Conservation (phyloP, 2,329 filamentous ascomycete genomes). For the Alternaria arborescens region DNA sequence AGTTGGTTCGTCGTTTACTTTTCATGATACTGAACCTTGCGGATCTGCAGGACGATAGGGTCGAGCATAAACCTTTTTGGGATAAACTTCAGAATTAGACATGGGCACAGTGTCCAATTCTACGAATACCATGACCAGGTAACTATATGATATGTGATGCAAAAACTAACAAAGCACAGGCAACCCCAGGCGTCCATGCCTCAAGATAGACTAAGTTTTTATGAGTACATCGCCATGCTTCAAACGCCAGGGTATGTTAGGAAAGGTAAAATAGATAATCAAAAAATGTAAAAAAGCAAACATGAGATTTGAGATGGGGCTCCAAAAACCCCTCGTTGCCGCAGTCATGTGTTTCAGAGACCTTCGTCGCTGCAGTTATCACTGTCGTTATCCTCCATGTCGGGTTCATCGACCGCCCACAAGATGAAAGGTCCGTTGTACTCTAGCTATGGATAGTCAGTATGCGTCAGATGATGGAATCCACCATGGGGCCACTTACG, state of each 20-base stretch:
- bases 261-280: not conserved
- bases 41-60: no score
- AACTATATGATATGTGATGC: not conserved
- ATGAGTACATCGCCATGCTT: not conserved
- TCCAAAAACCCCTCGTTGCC: not conserved
- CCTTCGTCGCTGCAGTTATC: constrained; percentile 8
- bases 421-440: constrained; percentile 40
- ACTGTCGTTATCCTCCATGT: constrained; percentile 8
- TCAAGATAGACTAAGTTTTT: not conserved
- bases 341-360: not conserved
- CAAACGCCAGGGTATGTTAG: not conserved
- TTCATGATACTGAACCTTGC: not conserved
- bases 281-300: not conserved
- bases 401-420: constrained; percentile 51
- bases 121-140: not conserved
- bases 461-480: not conserved
- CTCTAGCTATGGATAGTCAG: constrained; percentile 27
- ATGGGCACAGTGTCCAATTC: not conserved
- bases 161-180: not conserved
- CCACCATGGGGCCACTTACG: constrained; percentile 24
- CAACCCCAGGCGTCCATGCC: not conserved
- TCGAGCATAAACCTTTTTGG: not conserved
- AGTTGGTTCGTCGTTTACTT: not conserved
- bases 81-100: not conserved
- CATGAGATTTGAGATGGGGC: no score